Percentiles rank a stretch among this genome's conserved stretches.
These are phyloP conservation scores for Filobasidium uniguttulatum DNA, from an alignment of 1,284 basidiomycete species.

Conservation along the genomic window DNA sequence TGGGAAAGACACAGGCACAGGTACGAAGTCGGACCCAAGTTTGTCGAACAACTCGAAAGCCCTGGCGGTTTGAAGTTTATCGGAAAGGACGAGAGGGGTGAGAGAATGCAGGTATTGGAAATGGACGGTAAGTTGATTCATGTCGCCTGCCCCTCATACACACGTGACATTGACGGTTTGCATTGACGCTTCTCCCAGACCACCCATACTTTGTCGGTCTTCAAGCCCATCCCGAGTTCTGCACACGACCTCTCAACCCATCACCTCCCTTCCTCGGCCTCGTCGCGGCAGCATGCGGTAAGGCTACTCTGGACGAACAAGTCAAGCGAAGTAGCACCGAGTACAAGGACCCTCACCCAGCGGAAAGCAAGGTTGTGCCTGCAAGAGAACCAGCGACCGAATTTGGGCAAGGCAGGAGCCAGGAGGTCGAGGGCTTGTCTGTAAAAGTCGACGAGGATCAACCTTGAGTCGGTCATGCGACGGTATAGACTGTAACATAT, in stretches of 20 bases:
- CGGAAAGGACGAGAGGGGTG: conserved; percentile 87
- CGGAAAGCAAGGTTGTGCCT: conserved; percentile 33
- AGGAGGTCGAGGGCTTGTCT: conserved; percentile 27
- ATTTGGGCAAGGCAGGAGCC: conserved; percentile 26
- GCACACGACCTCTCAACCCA: conserved; percentile 94
- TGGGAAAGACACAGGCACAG: conserved; percentile 98
- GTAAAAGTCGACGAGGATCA: background rate
- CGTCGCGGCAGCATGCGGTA: conserved; percentile 67
- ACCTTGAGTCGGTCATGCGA: background rate
- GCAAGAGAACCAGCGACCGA: conserved; percentile 31
- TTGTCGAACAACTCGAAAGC: conserved; percentile 58
- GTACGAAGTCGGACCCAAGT: conserved; percentile 90
- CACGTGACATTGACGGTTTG: conserved; percentile 1
- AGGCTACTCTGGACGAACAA: conserved; percentile 57
- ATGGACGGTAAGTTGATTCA: conserved; percentile 49
- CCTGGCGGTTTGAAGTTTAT: conserved; percentile 64
- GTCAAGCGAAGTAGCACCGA: conserved; percentile 48
- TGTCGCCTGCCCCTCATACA: background rate
- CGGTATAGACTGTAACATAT: too few species aligned
- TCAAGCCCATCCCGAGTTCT: conserved; percentile 97
- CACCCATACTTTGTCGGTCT: conserved; percentile 92
- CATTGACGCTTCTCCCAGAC: conserved; percentile 40
- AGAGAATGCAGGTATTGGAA: conserved; percentile 96
- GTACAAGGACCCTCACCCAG: conserved; percentile 44
- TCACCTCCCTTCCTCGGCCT: conserved; percentile 96